phyloP scores from a whole-genome alignment of 768 basidiomycete species.

The Boletus edulis region DNA sequence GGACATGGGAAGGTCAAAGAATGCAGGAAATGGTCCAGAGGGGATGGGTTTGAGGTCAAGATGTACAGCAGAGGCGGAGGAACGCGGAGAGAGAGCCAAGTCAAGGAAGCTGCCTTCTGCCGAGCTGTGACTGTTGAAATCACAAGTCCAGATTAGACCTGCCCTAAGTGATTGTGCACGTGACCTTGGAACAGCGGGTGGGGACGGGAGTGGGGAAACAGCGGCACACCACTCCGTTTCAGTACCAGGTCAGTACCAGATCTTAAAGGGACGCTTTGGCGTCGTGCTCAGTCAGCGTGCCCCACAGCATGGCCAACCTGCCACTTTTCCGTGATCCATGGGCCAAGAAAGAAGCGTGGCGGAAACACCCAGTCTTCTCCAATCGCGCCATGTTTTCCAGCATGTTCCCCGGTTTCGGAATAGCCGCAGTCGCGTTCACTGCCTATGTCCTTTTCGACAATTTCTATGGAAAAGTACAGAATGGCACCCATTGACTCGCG shows the following conservation, averaged over 20 bases:
- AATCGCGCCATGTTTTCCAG: conserved; percentile 85
- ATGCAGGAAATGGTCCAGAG: conserved; percentile 7
- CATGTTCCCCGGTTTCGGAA: conserved; percentile 93
- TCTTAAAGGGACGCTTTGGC: background rate
- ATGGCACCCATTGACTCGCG: conserved; percentile 17
- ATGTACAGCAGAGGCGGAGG: conserved; percentile 15
- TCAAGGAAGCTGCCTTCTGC: conserved; percentile 26
- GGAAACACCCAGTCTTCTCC: conserved; percentile 85
- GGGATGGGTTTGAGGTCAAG: background rate
- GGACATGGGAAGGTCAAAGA: conserved; percentile 42
- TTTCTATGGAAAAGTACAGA: conserved; percentile 44
- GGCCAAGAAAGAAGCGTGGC: conserved; percentile 92
- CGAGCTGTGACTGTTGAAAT: conserved; percentile 25
- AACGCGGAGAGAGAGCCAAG: conserved; percentile 32
- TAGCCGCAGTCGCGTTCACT: conserved; percentile 88
- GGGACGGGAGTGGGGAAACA: background rate
- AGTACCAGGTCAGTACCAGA: conserved; percentile 18
- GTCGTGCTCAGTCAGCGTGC: conserved; percentile 10
- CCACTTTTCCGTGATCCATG: conserved; percentile 92
- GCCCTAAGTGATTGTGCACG: conserved; percentile 49
- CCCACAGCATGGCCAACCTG: conserved; percentile 52
- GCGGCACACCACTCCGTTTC: conserved; percentile 1
- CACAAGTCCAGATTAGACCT: conserved; percentile 46
- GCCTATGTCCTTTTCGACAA: conserved; percentile 89
- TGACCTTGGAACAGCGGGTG: conserved; percentile 14